These are phyloP conservation scores for Lyophyllum shimeji DNA, from an alignment of 768 basidiomycete genomes.

Conservation along the genomic window DNA sequence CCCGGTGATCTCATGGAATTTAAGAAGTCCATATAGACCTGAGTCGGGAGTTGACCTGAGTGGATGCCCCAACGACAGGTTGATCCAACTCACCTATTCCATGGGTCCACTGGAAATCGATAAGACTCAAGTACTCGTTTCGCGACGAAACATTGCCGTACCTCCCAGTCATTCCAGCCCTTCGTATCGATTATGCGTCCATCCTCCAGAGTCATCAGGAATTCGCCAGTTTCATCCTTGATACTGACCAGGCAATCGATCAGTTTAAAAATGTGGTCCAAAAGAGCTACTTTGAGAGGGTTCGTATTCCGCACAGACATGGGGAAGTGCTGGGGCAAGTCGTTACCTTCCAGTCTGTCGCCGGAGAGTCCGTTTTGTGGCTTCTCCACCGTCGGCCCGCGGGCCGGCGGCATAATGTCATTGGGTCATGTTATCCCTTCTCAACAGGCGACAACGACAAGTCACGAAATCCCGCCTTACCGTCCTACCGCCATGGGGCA, in stretches of 20 bases:
- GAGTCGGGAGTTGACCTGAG: background rate
- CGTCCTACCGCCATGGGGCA: background rate
- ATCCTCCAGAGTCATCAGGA: constrained; percentile 46
- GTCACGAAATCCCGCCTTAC: background rate
- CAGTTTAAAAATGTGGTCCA: constrained; percentile 32
- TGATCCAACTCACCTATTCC: constrained; percentile 32
- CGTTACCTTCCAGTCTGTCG: background rate
- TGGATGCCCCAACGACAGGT: background rate
- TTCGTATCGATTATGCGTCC: constrained; percentile 57
- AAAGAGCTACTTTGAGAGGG: constrained; percentile 24
- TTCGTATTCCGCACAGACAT: constrained; percentile 35
- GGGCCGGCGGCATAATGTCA: constrained; percentile 9
- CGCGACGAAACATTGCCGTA: constrained; percentile 10
- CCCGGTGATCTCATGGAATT: constrained; percentile 40
- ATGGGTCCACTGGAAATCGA: constrained; percentile 38
- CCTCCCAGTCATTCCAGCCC: constrained; percentile 59
- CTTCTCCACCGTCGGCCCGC: constrained; percentile 10
- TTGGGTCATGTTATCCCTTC: constrained; percentile 1
- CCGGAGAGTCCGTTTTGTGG: background rate
- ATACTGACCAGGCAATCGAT: constrained; percentile 49
- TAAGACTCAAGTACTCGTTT: background rate
- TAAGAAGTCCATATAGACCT: constrained; percentile 42
- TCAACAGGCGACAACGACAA: no score
- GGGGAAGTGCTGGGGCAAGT: background rate
- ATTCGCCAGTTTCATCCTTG: constrained; percentile 52